Conservation (phyloP, 257 asterid genomes). For the Asclepias syriaca region DNA sequence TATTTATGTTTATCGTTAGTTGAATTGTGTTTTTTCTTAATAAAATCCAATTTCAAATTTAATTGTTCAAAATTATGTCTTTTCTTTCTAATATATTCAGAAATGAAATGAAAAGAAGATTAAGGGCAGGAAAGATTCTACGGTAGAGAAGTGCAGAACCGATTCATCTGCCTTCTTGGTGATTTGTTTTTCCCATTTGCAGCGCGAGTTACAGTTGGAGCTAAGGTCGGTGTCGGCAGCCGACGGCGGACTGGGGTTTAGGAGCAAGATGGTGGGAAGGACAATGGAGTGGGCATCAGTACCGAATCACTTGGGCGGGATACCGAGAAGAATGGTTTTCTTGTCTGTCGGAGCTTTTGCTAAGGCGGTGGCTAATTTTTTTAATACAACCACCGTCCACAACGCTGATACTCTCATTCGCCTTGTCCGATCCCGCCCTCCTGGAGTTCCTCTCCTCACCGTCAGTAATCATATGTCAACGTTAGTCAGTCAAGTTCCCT, state of each 20-base stretch:
- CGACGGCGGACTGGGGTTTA: conserved; percentile 4
- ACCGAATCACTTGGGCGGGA: conserved; percentile 71
- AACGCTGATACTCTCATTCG: conserved; percentile 75
- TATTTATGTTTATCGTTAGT: too few relatives aligned
- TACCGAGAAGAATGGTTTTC: conserved; percentile 71
- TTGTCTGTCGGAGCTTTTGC: conserved; percentile 75
- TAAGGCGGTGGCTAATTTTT: conserved; percentile 67
- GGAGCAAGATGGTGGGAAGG: conserved; percentile 36
- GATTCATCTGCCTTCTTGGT: background rate
- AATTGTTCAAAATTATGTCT: too few relatives aligned
- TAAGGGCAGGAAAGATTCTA: too few relatives aligned
- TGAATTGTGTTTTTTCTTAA: too few relatives aligned
- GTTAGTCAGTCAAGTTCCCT: conserved; percentile 46
- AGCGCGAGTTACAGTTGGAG: background rate
- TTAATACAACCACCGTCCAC: conserved; percentile 70
- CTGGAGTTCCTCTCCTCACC: conserved; percentile 86
- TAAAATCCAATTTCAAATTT: too few relatives aligned
- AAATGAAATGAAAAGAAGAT: too few relatives aligned
- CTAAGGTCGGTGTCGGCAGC: conserved; percentile 9
- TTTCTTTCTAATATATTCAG: too few relatives aligned
- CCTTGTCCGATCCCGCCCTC: conserved; percentile 77
- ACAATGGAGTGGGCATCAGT: conserved; percentile 92
- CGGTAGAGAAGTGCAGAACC: too few relatives aligned
- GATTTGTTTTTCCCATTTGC: too few relatives aligned
- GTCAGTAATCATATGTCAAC: conserved; percentile 99